phyloP scores from a whole-genome alignment of 2,329 filamentous ascomycete genomes.

The Chrysosphaeria jannelii region DNA sequence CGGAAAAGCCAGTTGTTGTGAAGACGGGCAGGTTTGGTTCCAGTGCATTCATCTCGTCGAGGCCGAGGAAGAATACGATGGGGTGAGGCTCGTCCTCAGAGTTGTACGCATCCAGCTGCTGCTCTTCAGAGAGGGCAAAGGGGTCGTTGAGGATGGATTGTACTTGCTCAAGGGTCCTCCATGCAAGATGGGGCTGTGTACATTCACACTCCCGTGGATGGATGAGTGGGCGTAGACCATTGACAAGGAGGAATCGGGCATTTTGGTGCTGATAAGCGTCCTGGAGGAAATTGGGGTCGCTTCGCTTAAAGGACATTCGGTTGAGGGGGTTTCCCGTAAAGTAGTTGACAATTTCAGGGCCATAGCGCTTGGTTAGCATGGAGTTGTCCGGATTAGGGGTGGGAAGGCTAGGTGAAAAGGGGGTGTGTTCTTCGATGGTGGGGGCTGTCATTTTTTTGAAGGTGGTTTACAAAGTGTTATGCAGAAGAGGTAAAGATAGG shows the following conservation, averaged over 20 bases:
- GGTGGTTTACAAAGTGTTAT: too few species aligned
- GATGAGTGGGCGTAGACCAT: slow-evolving; percentile 47
- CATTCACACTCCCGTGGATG: too few species aligned
- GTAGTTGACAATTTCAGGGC: slow-evolving; percentile 57
- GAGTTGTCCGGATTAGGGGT: slow-evolving; percentile 21
- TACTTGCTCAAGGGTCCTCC: slow-evolving; percentile 38
- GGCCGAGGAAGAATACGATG: slow-evolving; percentile 55
- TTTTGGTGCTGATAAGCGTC: slow-evolving; percentile 32
- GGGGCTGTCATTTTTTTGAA: too few species aligned
- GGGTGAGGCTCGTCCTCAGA: slow-evolving; percentile 30
- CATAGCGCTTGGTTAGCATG: slow-evolving; percentile 50
- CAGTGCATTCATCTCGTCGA: slow-evolving; percentile 28
- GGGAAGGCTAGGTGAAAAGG: slow-evolving; percentile 11
- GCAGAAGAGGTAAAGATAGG: too few species aligned
- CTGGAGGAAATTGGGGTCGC: slow-evolving; percentile 38
- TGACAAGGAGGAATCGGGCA: slow-evolving; percentile 48
- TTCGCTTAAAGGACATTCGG: slow-evolving; percentile 47
- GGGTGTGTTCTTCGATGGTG: slow-evolving; percentile 3
- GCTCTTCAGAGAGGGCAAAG: slow-evolving; percentile 41
- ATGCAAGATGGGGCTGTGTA: slow-evolving; percentile 22
- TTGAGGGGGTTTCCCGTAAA: slow-evolving; percentile 54
- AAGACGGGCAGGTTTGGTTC: slow-evolving; percentile 13
- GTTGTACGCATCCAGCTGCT: slow-evolving; percentile 43
- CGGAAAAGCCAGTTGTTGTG: slow-evolving; percentile 39
- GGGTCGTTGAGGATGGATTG: slow-evolving; percentile 35